Evolutionary conservation across 805 yeast genomes (phyloP), one percentile per base, ranked within the genome.

Genomic region (Teunomyces stri): DNA sequence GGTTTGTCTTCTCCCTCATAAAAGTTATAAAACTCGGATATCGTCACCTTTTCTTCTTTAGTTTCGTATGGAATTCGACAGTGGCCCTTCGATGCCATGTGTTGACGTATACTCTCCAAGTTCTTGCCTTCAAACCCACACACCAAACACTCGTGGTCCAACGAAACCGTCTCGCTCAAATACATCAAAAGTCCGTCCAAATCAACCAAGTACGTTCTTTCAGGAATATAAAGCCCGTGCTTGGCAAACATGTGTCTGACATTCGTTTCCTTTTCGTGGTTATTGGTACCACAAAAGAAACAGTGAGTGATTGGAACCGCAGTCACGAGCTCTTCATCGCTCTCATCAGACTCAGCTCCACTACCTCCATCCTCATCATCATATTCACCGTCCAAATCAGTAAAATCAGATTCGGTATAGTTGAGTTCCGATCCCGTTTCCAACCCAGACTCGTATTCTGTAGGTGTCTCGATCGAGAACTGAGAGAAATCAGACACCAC

Each of bases 241-340:
- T 52, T 54, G 34, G 57, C 63, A 55, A 61, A 69, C 79, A 75
- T 74, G 53, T 75, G 79, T 42, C 58, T 65, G 29, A 72, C 53
- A 50, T 84, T 84, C 30, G 70, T 74, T 55, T 83, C 87, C 13
- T 82, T 60, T 25, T 79, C 81, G 11, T 61, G 68, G 51, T 80
- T 77, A 44, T 78, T 71, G 25, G 67, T 56, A 25, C 83, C 85
- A 65, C 88, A 82, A 54, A 70, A 82, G 39, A 82, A 74, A 56
- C 88, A 83, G 36, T 72, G 69, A 0, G 78, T 72, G 33, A 69
- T 59, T 12, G 85, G 80, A 15, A 79, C 72, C 10, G 76, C 76
- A 12, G 52, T 52, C 4, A 52, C 45, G 2, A 55, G 53, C 9
- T 62, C 65, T 5, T 58, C 65, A 1, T 37, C 40, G 15, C 16